phyloP scores from a whole-genome alignment of 1,284 basidiomycete species.

The Leccinum fuscescens region DNA sequence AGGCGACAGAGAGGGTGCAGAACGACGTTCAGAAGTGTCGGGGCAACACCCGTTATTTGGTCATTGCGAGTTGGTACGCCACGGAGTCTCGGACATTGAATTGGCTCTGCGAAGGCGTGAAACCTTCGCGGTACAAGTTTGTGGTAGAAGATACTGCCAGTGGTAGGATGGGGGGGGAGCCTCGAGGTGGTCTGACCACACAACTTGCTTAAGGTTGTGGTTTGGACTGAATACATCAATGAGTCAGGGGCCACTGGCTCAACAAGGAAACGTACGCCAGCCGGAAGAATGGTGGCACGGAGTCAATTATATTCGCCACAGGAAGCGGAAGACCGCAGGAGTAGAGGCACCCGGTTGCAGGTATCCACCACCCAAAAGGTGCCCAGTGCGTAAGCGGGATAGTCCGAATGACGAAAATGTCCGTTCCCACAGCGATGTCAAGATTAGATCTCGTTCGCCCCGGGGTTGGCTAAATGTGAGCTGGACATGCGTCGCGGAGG shows the following conservation, averaged over 20 bases:
- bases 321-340: constrained; percentile 31
- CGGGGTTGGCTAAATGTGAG: background rate
- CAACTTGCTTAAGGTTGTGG: constrained; percentile 5
- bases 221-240: constrained; percentile 10
- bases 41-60: constrained; percentile 1
- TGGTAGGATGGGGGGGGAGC: background rate
- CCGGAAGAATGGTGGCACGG: constrained; percentile 18
- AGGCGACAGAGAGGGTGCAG: background rate
- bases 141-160: background rate
- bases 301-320: constrained; percentile 22
- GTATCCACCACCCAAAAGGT: constrained; percentile 6
- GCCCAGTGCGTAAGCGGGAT: constrained; percentile 15
- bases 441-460: constrained; percentile 26
- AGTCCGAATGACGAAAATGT: constrained; percentile 27
- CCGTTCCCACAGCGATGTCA: constrained; percentile 20
- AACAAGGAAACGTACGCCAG: constrained; percentile 1
- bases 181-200: constrained; percentile 14
- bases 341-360: constrained; percentile 12
- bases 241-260: constrained; percentile 13
- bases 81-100: constrained; percentile 37
- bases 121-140: constrained; percentile 30
- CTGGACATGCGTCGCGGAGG: background rate
- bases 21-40: background rate
- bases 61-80: constrained; percentile 9
- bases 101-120: constrained; percentile 1